phyloP scores from a whole-genome alignment of 78 protist genomes.

The slime mould (Dictyostelium discoideum) region DNA sequence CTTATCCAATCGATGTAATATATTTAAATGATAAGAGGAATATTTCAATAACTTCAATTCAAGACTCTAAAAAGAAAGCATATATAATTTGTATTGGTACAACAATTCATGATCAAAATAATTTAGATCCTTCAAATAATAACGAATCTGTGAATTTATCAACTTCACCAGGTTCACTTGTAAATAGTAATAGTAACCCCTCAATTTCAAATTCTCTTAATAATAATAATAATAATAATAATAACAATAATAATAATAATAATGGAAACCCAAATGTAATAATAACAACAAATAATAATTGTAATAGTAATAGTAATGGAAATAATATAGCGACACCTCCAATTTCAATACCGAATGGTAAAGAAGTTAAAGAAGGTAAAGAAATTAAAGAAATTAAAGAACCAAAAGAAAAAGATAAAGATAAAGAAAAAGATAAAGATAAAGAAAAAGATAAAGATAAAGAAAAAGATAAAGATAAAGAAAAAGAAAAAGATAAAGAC shows the following conservation, averaged over 20 bases:
- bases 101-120: constrained; percentile 7
- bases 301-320: not conserved
- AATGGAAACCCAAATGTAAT: not conserved
- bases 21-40: constrained; percentile 60
- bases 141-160: not conserved
- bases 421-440: not conserved
- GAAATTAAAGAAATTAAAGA: not conserved
- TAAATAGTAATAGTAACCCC: not conserved
- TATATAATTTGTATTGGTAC: constrained; percentile 67
- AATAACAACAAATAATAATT: not conserved
- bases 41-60: not conserved
- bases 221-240: not conserved
- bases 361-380: constrained; percentile 1
- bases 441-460: not conserved
- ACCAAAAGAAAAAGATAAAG: not conserved
- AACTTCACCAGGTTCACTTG: constrained; percentile 18
- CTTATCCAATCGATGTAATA: constrained; percentile 61
- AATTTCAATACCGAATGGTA: constrained; percentile 8
- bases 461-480: not conserved
- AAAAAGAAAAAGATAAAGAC: not conserved
- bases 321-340: not conserved
- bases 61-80: constrained; percentile 47
- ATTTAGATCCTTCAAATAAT: not conserved
- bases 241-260: not conserved
- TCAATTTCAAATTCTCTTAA: not conserved